phyloP scores from a whole-genome alignment of 306 rosid genomes.

The Abrus precatorius region DNA sequence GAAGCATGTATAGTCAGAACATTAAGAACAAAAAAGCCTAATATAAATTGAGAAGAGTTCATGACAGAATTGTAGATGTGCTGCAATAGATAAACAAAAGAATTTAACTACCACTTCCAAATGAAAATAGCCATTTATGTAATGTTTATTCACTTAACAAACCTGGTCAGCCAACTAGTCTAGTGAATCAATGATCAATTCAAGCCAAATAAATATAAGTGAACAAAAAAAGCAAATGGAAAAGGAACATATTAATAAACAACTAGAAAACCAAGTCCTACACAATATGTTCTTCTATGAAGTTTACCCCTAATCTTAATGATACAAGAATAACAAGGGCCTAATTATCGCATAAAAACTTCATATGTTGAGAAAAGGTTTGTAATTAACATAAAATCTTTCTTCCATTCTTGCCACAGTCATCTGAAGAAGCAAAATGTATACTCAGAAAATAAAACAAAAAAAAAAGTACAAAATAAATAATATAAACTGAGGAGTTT shows the following conservation, averaged over 20 bases:
- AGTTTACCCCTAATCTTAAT: not conserved
- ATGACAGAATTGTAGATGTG: slow-evolving; percentile 2
- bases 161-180: not conserved
- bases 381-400: not conserved
- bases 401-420: not conserved
- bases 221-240: not conserved
- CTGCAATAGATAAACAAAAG: slow-evolving; percentile 2
- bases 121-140: not conserved
- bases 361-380: not conserved
- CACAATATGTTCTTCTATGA: slow-evolving; percentile 8
- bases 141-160: not conserved
- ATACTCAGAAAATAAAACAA: not conserved
- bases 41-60: not conserved
- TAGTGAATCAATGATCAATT: not conserved
- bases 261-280: not conserved
- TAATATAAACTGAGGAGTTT: not conserved
- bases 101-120: slow-evolving; percentile 8
- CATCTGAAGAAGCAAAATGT: not conserved
- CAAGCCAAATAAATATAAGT: not conserved
- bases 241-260: not conserved
- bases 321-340: not conserved
- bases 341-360: not conserved
- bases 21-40: not conserved
- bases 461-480: not conserved
- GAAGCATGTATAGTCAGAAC: not conserved